Percentiles rank a stretch among this genome's conserved stretches.
Conservation (phyloP, 2,329 filamentous ascomycete genomes). For the Xylariaceae sp. region DNA sequence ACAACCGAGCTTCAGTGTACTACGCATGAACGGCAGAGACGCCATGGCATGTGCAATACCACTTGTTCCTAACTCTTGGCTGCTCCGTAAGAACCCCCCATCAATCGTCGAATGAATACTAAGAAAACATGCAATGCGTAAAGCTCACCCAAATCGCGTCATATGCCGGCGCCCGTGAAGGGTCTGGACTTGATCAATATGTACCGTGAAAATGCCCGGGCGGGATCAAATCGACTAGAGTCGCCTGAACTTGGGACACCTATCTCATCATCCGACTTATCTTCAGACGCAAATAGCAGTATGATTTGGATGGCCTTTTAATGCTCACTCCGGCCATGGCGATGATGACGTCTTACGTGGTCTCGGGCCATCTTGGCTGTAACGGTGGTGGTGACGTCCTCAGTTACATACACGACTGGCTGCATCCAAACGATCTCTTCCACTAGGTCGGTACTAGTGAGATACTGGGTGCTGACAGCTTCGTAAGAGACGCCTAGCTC, state of each 20-base stretch:
- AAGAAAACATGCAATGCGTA: conserved; percentile 16
- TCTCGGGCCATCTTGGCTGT: conserved; percentile 37
- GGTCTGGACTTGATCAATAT: conserved; percentile 27
- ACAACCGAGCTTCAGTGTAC: background rate
- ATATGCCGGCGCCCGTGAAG: conserved; percentile 26
- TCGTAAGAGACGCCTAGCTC: conserved; percentile 36
- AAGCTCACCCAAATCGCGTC: conserved; percentile 22
- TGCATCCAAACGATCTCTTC: conserved; percentile 56
- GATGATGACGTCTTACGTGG: conserved; percentile 39
- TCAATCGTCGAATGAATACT: conserved; percentile 11
- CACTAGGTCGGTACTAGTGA: conserved; percentile 48
- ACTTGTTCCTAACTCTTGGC: conserved; percentile 12
- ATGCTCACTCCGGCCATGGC: conserved; percentile 17
- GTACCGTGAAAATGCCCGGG: conserved; percentile 27
- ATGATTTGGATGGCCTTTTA: conserved; percentile 11
- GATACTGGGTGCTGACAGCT: conserved; percentile 49
- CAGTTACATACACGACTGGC: conserved; percentile 50
- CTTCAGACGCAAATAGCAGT: conserved; percentile 26
- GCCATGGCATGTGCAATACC: conserved; percentile 25
- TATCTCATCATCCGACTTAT: conserved; percentile 24
- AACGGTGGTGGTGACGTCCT: conserved; percentile 39
- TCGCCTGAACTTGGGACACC: conserved; percentile 27
- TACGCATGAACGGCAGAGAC: conserved; percentile 17
- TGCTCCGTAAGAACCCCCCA: background rate
- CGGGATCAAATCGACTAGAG: conserved; percentile 25